Evolutionary conservation across 768 basidiomycete genomes (phyloP), one percentile per base, ranked within the genome.

Genomic region (Rubroboletus pulcherrimus): DNA sequence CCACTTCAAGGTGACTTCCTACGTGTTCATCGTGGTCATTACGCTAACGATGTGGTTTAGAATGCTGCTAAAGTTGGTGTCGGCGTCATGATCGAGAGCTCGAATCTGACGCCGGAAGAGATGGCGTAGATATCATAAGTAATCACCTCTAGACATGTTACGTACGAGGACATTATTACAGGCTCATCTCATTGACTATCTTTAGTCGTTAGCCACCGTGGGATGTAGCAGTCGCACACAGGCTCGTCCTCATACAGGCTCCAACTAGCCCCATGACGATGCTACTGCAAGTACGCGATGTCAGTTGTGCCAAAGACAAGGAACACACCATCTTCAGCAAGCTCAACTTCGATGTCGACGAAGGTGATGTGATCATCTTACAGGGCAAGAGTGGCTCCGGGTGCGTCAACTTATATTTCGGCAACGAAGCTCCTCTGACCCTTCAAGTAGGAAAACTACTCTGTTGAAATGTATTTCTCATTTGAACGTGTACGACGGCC

Each of bases 61-160:
- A 94, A 93, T 73, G 78, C 92, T 40, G 90, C 93, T 30, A 96
- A 94, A 75, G 87, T 97, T 56, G 96, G 96, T 58, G 87, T 98
- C 9, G 95, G 95, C 77, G 92, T 98, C 73, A 96, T 94, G 92
- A 92, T 98, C 58, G 95, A 98, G 81, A 89, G 86, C 69, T 83
- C 85, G 37, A 81, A 76, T 59, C 71, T 92, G 74, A 86, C 87
- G 19, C 89, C 87, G 8, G 90, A 92, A 76, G 90, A 92, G 77
- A 89, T 91, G 89, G 71, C 75, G 60, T 78, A 78, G 68, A 73
- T 65, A 65, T 55, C 44, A 26, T 26, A 61, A 57, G 44, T 60
- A 58, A 55, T 63, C 66, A 68, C 62, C 49, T 61, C 40, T 73
- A 71, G 72, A 73, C 19, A 55, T 58, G 61, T 51, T 56, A 30